Evolutionary conservation across 352 stramenopile genomes (phyloP).

Genomic region (Pythium graminicola): DNA sequence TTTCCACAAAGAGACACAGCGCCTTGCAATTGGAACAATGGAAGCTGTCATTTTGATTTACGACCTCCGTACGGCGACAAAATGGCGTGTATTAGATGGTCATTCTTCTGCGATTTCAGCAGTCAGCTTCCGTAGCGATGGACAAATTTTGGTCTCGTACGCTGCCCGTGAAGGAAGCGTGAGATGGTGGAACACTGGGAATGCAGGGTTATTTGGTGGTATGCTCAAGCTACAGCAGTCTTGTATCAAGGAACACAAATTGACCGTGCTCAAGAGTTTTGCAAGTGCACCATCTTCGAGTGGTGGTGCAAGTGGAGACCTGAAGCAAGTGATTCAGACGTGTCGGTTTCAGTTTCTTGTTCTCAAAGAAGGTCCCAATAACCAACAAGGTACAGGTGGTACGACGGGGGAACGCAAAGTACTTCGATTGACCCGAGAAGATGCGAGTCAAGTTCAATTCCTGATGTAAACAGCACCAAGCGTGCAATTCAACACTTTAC

Average conservation of each 20-base stretch:
- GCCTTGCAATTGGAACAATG: slow-evolving; percentile 79
- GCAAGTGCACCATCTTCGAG: slow-evolving; percentile 44
- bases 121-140: slow-evolving; percentile 60
- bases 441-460: slow-evolving; percentile 79
- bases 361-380: slow-evolving; percentile 38
- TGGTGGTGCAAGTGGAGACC: slow-evolving; percentile 48
- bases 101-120: slow-evolving; percentile 68
- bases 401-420: slow-evolving; percentile 37
- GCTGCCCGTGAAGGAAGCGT: slow-evolving; percentile 70
- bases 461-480: slow-evolving; percentile 50
- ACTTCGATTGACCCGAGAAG: slow-evolving; percentile 63
- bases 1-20: slow-evolving; percentile 84
- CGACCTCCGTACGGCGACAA: slow-evolving; percentile 80
- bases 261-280: slow-evolving; percentile 40
- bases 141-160: slow-evolving; percentile 79
- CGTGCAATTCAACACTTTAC: too few species aligned
- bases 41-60: slow-evolving; percentile 87
- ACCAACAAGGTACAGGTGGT: slow-evolving; percentile 2
- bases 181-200: slow-evolving; percentile 81
- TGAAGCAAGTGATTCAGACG: slow-evolving; percentile 81
- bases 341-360: slow-evolving; percentile 77
- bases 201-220: slow-evolving; percentile 63
- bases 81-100: slow-evolving; percentile 83
- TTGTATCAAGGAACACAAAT: slow-evolving; percentile 79
- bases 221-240: slow-evolving; percentile 88